phyloP scores from a whole-genome alignment of 2,329 filamentous ascomycete genomes.

The Fusarium sp. region DNA sequence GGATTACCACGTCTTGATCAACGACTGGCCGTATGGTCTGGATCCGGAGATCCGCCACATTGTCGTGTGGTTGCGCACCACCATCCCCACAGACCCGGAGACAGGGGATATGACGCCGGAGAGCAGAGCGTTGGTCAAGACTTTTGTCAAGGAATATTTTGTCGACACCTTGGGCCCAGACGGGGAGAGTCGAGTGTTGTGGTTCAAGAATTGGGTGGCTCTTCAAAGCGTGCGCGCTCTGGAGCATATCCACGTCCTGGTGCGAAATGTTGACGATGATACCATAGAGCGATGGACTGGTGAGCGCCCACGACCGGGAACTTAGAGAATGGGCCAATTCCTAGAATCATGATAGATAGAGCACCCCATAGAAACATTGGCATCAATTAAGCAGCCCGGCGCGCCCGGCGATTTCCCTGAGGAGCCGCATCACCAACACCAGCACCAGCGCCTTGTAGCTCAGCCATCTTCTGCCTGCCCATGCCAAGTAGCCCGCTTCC shows the following conservation, averaged over 20 bases:
- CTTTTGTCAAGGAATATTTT: constrained; percentile 79
- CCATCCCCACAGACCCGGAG: constrained; percentile 76
- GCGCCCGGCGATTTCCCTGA: constrained; percentile 65
- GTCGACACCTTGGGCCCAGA: constrained; percentile 64
- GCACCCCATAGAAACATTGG: constrained; percentile 9
- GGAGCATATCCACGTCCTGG: constrained; percentile 88
- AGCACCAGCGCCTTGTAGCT: constrained; percentile 54
- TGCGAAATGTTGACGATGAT: constrained; percentile 65
- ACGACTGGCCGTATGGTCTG: constrained; percentile 95
- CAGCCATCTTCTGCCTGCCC: constrained; percentile 65
- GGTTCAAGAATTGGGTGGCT: constrained; percentile 95
- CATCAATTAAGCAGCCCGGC: constrained; percentile 61
- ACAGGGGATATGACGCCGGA: constrained; percentile 79
- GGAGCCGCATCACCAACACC: constrained; percentile 50
- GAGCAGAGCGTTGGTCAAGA: constrained; percentile 72
- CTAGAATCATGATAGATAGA: constrained; percentile 10
- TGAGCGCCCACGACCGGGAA: constrained; percentile 55
- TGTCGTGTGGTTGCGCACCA: constrained; percentile 91
- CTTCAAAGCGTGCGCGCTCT: constrained; percentile 89
- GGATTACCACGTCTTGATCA: constrained; percentile 79
- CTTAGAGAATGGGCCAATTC: constrained; percentile 17
- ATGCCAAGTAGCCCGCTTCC: constrained; percentile 65
- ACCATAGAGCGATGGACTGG: constrained; percentile 66
- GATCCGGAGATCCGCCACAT: constrained; percentile 77
- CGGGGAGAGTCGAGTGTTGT: constrained; percentile 70